Base-by-base conservation (phyloP, 768 basidiomycete genomes). In the Tricholoma sp. region DNA sequence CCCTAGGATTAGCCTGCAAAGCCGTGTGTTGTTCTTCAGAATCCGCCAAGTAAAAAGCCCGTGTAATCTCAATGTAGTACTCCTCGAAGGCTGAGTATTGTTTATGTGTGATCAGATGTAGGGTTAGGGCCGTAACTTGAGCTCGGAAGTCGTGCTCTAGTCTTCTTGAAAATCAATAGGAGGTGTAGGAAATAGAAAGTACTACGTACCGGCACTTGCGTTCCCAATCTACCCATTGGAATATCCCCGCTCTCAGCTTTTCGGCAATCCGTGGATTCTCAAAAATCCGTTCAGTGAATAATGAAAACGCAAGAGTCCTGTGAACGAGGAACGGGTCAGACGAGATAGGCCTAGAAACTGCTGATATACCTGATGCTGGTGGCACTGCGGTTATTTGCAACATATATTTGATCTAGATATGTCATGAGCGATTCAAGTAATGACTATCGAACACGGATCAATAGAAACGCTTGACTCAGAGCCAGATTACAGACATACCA, bases 371-470 rank as follows among this genome's bases (percentile, higher is more conserved):
- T 77, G 47, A 86, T 78, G 12, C 68, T 71, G 7, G 64, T 62
- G 12, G 74, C 55, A 11, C 72, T 69, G 24, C 72, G 70, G 31
- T 77, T 69, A 39, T 73, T 71, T 0, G 67, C 63, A 9, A 89
- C 76, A 61, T 85, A 91, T 0, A 78, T 76, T 64, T 87, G 82
- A 65, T 94, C 89, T 52, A 93, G 70, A 66, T 86, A 88, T 2
- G 88, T 81, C 52, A 91, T 70, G 22, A 91, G 69, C 0, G 85
- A 85, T 59, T 79, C 71, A 2, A 91, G 65, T 18, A 90, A 70
- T 4, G 72, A 68, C 88, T 89, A 60, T 50, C 21, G 52, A 39
- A 43, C 18, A 32, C 21, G 10, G 37, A 34, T 27, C 53, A 29
- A 52, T 2, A 3, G 10, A 29, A 35, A 7, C 21, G 9, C 12